These are phyloP conservation scores for Kwoniella sp. DNA, from an alignment of 768 basidiomycete species.

Conservation along the genomic window DNA sequence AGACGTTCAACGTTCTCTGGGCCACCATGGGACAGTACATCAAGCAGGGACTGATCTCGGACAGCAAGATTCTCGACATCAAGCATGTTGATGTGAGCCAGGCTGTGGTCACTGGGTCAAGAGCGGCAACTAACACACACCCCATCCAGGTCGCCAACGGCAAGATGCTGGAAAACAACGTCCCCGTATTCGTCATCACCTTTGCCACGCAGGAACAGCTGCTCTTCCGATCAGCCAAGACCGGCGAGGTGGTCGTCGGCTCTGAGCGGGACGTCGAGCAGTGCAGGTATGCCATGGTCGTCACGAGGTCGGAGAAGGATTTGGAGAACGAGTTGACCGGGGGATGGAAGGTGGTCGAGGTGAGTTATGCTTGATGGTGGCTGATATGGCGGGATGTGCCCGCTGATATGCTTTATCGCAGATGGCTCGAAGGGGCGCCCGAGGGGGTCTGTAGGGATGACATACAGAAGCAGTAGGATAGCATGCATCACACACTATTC, in stretches of 20 bases:
- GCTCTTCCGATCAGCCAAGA: conserved; percentile 82
- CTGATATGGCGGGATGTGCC: not conserved
- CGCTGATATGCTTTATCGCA: not conserved
- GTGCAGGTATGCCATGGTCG: conserved; percentile 83
- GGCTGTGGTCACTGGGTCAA: not conserved
- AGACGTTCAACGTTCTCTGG: conserved; percentile 98
- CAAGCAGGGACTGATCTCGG: conserved; percentile 80
- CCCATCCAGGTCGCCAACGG: conserved; percentile 67
- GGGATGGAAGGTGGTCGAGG: conserved; percentile 98
- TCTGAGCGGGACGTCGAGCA: conserved; percentile 88
- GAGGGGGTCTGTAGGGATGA: conserved; percentile 15
- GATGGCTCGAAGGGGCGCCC: conserved; percentile 23
- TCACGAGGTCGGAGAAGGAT: conserved; percentile 83
- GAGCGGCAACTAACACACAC: not conserved
- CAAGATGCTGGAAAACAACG: conserved; percentile 79
- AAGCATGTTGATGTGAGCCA: conserved; percentile 84
- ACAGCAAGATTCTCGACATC: conserved; percentile 93
- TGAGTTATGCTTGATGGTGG: conserved; percentile 48
- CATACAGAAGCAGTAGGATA: not conserved
- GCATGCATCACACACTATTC: conserved; percentile 22
- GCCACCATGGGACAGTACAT: conserved; percentile 95
- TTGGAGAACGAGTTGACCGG: conserved; percentile 88
- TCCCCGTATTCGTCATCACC: conserved; percentile 85
- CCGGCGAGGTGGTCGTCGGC: conserved; percentile 79
- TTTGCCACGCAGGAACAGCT: conserved; percentile 93